Base-by-base conservation (phyloP, 2,329 filamentous ascomycete genomes). In the Diaporthe destruens region DNA sequence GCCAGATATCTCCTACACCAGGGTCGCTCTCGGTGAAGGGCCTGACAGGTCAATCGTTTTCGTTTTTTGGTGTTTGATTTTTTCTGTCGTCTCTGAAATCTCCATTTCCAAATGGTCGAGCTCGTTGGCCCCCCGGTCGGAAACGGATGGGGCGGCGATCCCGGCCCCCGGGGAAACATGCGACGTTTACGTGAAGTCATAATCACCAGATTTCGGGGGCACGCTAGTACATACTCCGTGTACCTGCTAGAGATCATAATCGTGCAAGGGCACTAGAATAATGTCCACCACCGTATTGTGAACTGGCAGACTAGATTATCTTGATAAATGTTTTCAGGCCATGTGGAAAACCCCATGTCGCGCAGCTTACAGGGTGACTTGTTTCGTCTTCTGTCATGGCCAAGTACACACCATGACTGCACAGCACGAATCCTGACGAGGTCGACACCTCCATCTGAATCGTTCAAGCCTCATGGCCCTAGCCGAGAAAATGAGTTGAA, bases 301-400 rank as follows among this genome's bases (percentile, higher is more conserved):
- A 47, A 36, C 44, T n/a, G 42, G 18, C 23, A 53, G 32, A 39
- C 36, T 20, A 66, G 61, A 61, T 61, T 23, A 23, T 53, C 61
- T 6, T 53, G 61, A 39, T 66, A 44, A 16, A 32, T 32, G 25
- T 57, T 55, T 59, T 34, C 42, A 49, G 57, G 63, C 23, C 44
- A 8, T 47, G 44, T 18, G 25, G 54, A 34, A 47, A 54, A 69
- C 71, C 42, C 34, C 20, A 55, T 25, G 54, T 59, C 47, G 63
- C 29, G 44, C 61, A 44, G 47, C 72, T 54, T 23, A 57, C 49
- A 36, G 44, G 55, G 20, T 36, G 44, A 49, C n/a, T 29, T 54
- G 69, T 73, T 71, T 71, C 59, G 69, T 63, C 49, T 55, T 9
- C 63, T 42, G 39, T 51, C 36, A 39, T 34, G 42, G 25, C 67